These are phyloP conservation scores for Ceratobasidium sp. DNA, from an alignment of 1,284 basidiomycete species.

Conservation along the genomic window DNA sequence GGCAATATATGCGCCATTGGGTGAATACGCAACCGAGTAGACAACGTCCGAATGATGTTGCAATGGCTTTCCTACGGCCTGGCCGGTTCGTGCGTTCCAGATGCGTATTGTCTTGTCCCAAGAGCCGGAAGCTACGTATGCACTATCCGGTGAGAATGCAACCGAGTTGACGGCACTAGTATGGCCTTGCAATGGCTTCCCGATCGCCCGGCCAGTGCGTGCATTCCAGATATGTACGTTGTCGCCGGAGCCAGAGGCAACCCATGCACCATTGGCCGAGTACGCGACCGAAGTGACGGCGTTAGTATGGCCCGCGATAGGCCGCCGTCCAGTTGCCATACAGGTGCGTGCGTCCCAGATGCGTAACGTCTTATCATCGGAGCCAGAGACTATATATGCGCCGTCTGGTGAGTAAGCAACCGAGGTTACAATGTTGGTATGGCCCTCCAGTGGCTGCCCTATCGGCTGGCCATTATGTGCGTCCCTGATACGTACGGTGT, in stretches of 20 bases:
- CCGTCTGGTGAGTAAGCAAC: conserved; percentile 40
- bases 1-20: too few species aligned
- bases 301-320: conserved; percentile 8
- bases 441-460: conserved; percentile 6
- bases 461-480: too few species aligned
- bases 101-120: too few species aligned
- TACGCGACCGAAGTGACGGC: neutral
- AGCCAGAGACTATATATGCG: conserved; percentile 21
- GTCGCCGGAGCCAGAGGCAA: conserved; percentile 19
- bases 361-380: conserved; percentile 36
- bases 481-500: conserved; percentile 45
- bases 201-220: too few species aligned
- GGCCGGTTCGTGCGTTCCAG: too few species aligned
- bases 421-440: conserved; percentile 4
- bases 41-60: too few species aligned
- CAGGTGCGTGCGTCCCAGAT: conserved; percentile 31
- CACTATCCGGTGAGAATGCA: too few species aligned
- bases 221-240: conserved; percentile 1
- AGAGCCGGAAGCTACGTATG: too few species aligned
- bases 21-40: too few species aligned
- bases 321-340: neutral
- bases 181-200: too few species aligned
- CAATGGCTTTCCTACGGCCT: too few species aligned
- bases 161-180: too few species aligned
- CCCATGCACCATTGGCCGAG: conserved; percentile 13